A percentile compares a stretch with the other conserved stretches of the same genome.
Conservation (phyloP, 1,139 yeast genomes). For the Lodderomyces metapsilosis region DNA sequence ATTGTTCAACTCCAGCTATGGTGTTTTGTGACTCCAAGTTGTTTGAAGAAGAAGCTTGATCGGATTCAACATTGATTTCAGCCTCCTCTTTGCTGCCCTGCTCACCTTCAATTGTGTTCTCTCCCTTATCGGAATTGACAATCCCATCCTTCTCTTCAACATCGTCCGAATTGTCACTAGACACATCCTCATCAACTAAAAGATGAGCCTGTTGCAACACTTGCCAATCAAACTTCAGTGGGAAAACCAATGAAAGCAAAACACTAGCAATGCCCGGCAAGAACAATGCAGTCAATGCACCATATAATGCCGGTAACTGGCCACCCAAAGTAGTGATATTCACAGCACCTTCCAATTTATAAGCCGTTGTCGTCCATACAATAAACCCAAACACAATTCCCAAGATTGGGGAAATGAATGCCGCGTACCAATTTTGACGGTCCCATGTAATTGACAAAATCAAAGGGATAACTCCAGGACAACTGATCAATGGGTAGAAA, state of each 20-base stretch:
- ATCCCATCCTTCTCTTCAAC: constrained; percentile 3
- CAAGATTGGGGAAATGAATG: constrained; percentile 24
- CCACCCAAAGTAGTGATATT: constrained; percentile 24
- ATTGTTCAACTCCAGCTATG: constrained; percentile 7
- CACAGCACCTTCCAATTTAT: constrained; percentile 24
- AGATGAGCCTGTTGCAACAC: constrained; percentile 23
- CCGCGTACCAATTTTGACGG: constrained; percentile 28
- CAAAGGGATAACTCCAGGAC: constrained; percentile 38
- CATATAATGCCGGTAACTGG: constrained; percentile 34
- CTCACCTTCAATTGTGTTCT: background rate
- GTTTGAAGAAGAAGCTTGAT: constrained; percentile 1
- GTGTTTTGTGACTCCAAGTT: constrained; percentile 4
- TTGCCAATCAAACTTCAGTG: constrained; percentile 33
- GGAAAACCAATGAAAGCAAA: constrained; percentile 25
- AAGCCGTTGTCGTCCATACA: constrained; percentile 27
- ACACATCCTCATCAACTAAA: constrained; percentile 14
- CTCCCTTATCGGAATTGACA: background rate
- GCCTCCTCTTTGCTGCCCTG: constrained; percentile 9
- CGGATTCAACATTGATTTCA: constrained; percentile 7
- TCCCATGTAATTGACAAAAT: constrained; percentile 34
- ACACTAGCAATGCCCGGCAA: constrained; percentile 30
- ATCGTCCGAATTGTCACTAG: constrained; percentile 1
- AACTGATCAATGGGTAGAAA: constrained; percentile 32
- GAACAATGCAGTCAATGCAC: constrained; percentile 30
- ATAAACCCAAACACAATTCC: constrained; percentile 24